Base-by-base conservation (phyloP, 345 rosid genomes). In the Sisymbrium irio region DNA sequence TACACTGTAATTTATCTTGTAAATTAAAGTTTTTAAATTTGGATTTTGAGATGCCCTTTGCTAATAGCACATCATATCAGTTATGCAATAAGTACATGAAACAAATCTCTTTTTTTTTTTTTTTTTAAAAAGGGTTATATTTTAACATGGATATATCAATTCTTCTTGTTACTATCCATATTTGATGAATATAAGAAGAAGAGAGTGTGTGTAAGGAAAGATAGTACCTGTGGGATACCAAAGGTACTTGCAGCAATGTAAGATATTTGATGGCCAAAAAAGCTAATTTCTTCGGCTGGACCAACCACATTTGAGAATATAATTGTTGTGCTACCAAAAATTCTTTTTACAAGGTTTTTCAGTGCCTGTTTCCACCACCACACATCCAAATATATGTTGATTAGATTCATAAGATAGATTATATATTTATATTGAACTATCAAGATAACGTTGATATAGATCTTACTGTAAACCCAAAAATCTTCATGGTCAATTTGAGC, bases 271-370 rank as follows among this genome's bases (percentile, higher is more conserved):
- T 82, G 86, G 7, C 80, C 89, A 41, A 75, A 86, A 62, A 84
- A 76, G 56, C 81, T 77, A 5, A 86, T 82, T 73, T 88, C 87
- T 66, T 86, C 86, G 0, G 33, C n/a, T 3, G 89, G 93, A 40
- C 67, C 67, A 12, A 12, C 41, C 28, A 71, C 17, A 60, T 46
- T 60, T n/a, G 58, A 5, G 12, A 60, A 61, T 36, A 39, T 35
- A 6, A 71, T 7, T 25, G 80, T 4, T 28, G 89, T 77, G 71
- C 75, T 82, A 2, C 75, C 79, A 15, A 85, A 82, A 10, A 68
- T 75, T 53, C 84, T 83, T 67, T 64, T 75, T 69, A 78, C 71
- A 74, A 82, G 79, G 45, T 62, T 79, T 44, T 72, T 77, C 39
- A 82, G 56, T 49, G 72, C 84, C 85, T 78, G 41, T 19, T 42